These are phyloP conservation scores for Hebeloma cylindrosporum DNA, from an alignment of 768 basidiomycete genomes.

Conservation along the genomic window DNA sequence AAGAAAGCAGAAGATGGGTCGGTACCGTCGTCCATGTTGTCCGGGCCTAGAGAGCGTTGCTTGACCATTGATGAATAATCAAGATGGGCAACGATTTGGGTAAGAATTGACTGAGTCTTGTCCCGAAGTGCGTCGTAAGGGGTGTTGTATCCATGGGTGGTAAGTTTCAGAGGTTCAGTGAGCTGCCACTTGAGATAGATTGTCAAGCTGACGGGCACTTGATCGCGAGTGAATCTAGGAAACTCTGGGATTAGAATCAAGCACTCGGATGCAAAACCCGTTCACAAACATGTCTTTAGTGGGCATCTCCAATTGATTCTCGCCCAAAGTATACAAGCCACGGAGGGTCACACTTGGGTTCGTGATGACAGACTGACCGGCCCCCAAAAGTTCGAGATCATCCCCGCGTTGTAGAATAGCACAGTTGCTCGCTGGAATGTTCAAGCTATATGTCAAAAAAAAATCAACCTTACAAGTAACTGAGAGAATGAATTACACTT, in stretches of 20 bases:
- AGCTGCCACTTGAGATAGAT: slow-evolving; percentile 81
- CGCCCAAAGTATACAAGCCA: slow-evolving; percentile 77
- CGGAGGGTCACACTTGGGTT: slow-evolving; percentile 82
- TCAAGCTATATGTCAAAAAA: slow-evolving; percentile 45
- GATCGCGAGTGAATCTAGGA: slow-evolving; percentile 76
- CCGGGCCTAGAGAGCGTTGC: slow-evolving; percentile 76
- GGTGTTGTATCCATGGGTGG: slow-evolving; percentile 81
- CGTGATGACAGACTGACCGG: slow-evolving; percentile 84
- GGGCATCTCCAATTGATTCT: slow-evolving; percentile 85
- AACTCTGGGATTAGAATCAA: no score
- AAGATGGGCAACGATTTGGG: slow-evolving; percentile 82
- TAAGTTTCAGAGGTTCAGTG: slow-evolving; percentile 57
- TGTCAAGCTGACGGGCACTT: slow-evolving; percentile 81
- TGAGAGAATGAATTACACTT: slow-evolving; percentile 6
- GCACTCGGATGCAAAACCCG: not conserved
- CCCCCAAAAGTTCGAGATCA: slow-evolving; percentile 73
- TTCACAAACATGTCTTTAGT: slow-evolving; percentile 77
- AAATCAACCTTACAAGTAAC: slow-evolving; percentile 2
- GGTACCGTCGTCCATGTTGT: slow-evolving; percentile 66
- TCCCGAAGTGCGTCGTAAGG: slow-evolving; percentile 78
- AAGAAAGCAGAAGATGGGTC: slow-evolving; percentile 77
- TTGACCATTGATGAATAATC: slow-evolving; percentile 61
- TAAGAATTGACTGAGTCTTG: slow-evolving; percentile 85
- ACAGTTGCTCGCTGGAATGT: slow-evolving; percentile 86
- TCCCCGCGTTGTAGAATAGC: slow-evolving; percentile 82